A percentile compares a stretch with the other conserved stretches of the same genome.
Conservation (phyloP, 257 asterid species). For the Catharanthus roseus region DNA sequence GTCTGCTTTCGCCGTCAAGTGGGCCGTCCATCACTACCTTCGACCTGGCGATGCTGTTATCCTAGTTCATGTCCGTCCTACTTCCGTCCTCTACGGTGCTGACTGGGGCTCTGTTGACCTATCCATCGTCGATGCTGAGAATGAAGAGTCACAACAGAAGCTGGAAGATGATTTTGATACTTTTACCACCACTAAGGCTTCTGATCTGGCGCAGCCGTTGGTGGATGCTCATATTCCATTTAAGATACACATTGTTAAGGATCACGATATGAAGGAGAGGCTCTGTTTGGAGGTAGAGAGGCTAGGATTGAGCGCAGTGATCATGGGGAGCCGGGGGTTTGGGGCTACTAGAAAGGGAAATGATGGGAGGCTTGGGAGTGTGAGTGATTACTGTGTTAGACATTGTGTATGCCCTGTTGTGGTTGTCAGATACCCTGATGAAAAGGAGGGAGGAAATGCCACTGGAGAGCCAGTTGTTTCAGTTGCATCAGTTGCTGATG, state of each 20-base stretch:
- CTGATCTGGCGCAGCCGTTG: conserved; percentile 76
- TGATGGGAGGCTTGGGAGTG: conserved; percentile 85
- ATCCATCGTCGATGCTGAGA: conserved; percentile 55
- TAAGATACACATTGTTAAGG: conserved; percentile 86
- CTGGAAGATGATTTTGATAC: conserved; percentile 75
- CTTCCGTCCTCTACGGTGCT: conserved; percentile 88
- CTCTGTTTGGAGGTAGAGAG: conserved; percentile 86
- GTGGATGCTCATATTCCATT: conserved; percentile 83
- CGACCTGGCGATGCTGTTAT: conserved; percentile 89
- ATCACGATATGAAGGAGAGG: conserved; percentile 88
- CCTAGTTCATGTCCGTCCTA: conserved; percentile 76
- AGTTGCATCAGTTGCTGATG: conserved; percentile 55
- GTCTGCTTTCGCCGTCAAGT: conserved; percentile 79
- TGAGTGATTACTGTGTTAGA: conserved; percentile 95
- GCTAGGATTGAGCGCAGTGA: conserved; percentile 74
- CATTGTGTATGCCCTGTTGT: conserved; percentile 94
- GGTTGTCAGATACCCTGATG: conserved; percentile 78
- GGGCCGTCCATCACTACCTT: conserved; percentile 75
- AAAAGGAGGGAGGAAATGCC: conserved; percentile 39
- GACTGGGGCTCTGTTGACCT: conserved; percentile 90
- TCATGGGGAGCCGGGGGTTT: conserved; percentile 89
- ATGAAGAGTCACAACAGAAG: conserved; percentile 58
- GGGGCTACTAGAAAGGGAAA: conserved; percentile 73
- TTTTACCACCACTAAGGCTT: conserved; percentile 60
- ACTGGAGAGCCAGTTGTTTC: conserved; percentile 42